A percentile compares a stretch with the other conserved stretches of the same genome.
phyloP scores from a whole-genome alignment of 2,329 filamentous ascomycete genomes.

The Aspergillus proliferans region DNA sequence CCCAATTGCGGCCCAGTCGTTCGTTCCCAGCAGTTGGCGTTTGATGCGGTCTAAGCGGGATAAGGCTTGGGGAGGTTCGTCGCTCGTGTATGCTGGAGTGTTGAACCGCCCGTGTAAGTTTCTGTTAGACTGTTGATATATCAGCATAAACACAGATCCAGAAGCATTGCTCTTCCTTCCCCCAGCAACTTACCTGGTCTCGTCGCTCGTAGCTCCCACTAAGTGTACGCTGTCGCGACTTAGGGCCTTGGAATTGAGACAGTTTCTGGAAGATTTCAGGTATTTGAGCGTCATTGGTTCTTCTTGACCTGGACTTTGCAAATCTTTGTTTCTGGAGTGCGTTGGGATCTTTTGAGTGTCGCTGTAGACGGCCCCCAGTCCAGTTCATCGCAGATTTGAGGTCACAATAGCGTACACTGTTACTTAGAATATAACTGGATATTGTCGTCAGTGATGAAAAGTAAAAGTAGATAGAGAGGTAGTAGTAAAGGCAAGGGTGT shows the following conservation, averaged over 20 bases:
- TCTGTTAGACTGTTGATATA: neutral
- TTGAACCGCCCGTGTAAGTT: neutral
- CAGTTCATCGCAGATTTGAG: slow-evolving; percentile 35
- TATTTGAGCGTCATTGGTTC: slow-evolving; percentile 9
- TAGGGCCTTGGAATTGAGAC: slow-evolving; percentile 1
- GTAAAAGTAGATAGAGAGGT: neutral
- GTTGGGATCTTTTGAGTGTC: slow-evolving; percentile 28
- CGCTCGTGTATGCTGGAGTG: neutral
- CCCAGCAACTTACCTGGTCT: neutral
- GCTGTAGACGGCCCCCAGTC: slow-evolving; percentile 39
- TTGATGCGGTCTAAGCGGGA: slow-evolving; percentile 23
- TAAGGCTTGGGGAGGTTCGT: neutral
- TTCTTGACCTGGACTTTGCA: slow-evolving; percentile 22
- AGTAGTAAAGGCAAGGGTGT: too few species aligned
- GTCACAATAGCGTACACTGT: neutral
- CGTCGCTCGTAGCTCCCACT: neutral
- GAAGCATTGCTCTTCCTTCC: too few species aligned
- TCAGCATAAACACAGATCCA: too few species aligned
- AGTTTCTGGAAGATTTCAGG: slow-evolving; percentile 9
- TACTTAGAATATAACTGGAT: too few species aligned
- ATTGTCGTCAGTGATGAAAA: neutral
- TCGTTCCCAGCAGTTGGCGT: slow-evolving; percentile 26
- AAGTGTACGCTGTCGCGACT: neutral
- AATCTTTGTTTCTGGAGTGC: slow-evolving; percentile 29
- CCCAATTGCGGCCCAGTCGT: slow-evolving; percentile 35